phyloP scores from a whole-genome alignment of 108 stramenopile genomes.

The Bacterosira constricta region DNA sequence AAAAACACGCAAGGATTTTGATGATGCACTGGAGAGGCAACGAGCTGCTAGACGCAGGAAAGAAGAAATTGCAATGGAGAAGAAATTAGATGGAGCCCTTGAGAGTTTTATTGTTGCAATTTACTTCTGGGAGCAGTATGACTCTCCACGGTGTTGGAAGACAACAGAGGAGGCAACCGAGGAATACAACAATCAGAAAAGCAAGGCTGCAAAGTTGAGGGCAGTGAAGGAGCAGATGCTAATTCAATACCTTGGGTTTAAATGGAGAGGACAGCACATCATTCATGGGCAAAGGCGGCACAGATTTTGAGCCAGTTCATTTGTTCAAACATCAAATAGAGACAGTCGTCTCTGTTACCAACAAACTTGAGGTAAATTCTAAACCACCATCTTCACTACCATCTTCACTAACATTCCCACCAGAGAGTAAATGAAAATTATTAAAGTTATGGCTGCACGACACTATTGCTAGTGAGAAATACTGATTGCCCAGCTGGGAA shows the following conservation, averaged over 20 bases:
- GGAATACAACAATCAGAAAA: constrained; percentile 3
- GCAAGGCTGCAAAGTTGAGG: constrained; percentile 7
- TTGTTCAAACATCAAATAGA: constrained; percentile 3
- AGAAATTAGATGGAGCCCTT: background rate
- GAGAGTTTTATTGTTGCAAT: constrained; percentile 27
- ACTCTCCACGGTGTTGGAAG: constrained; percentile 22
- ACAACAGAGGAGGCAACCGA: background rate
- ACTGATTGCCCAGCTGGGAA: no score
- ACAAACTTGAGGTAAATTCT: no score
- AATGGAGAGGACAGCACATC: constrained; percentile 14
- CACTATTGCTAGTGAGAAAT: no score
- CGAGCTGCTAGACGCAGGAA: background rate
- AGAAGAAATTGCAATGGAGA: background rate
- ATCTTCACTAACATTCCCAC: no score
- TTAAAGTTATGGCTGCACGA: no score
- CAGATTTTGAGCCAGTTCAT: background rate
- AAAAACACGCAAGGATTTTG: background rate
- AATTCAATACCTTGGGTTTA: constrained; percentile 21
- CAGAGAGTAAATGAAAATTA: no score
- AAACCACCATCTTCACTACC: no score
- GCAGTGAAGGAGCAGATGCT: constrained; percentile 34
- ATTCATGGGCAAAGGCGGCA: constrained; percentile 20
- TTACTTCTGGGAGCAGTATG: no score
- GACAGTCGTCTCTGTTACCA: background rate
- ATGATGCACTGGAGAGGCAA: constrained; percentile 4